Percentiles rank a stretch among this genome's conserved stretches.
Conservation (phyloP, 2,329 filamentous ascomycete genomes). For the Fusarium humuli region DNA sequence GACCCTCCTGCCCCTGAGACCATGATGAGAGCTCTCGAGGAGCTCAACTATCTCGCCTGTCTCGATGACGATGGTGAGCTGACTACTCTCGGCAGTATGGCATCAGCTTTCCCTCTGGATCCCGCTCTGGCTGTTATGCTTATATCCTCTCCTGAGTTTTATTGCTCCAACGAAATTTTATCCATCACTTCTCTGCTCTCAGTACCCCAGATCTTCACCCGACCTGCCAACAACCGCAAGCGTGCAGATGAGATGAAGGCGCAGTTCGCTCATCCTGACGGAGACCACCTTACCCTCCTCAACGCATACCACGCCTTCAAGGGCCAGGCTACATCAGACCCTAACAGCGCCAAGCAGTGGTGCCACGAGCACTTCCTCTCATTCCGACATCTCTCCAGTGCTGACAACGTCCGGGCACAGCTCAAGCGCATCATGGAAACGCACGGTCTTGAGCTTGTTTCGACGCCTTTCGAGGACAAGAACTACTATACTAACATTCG, state of each 20-base stretch:
- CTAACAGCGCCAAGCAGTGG: constrained; percentile 83
- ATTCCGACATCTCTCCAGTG: constrained; percentile 86
- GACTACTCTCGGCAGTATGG: constrained; percentile 84
- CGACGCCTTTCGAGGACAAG: constrained; percentile 92
- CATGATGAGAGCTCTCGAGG: constrained; percentile 96
- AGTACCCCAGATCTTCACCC: constrained; percentile 92
- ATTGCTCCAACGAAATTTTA: constrained; percentile 97
- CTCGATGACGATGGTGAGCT: constrained; percentile 96
- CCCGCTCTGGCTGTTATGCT: constrained; percentile 96
- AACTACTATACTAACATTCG: constrained; percentile 99
- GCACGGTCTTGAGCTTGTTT: constrained; percentile 84
- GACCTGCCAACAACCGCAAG: constrained; percentile 86
- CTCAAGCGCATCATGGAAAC: constrained; percentile 98
- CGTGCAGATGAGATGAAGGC: constrained; percentile 98
- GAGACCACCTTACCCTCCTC: constrained; percentile 94
- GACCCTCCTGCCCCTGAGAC: constrained; percentile 98
- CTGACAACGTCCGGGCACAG: constrained; percentile 92
- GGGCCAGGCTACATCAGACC: constrained; percentile 69
- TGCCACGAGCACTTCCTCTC: constrained; percentile 97
- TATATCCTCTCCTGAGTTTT: constrained; percentile 96
- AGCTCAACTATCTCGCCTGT: constrained; percentile 96
- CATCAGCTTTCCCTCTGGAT: constrained; percentile 95
- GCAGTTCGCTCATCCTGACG: constrained; percentile 90
- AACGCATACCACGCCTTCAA: constrained; percentile 99
- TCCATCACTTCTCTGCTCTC: constrained; percentile 94